Base-by-base conservation (phyloP, 108 stramenopile genomes). In the Pseudonitzschia multiseries region DNA sequence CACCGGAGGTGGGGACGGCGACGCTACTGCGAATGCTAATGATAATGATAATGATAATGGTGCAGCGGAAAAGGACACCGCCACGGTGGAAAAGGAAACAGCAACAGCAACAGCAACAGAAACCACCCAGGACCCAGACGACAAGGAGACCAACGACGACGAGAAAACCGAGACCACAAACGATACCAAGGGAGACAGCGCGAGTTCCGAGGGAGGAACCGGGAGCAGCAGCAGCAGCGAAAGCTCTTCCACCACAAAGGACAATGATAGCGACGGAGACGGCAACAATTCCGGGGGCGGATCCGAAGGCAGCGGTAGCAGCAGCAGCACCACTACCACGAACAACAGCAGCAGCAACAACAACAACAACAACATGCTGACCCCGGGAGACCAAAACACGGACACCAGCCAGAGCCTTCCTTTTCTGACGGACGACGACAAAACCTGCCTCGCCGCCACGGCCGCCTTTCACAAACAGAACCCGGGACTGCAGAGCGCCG, bases 371-470 rank as follows among this genome's bases (percentile, higher is more conserved):
- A 22, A 56, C 26, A 20, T 24, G 21, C 54, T 24, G 9, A 26
- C n/a, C n/a, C 24, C 54, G 22, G 54, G 54, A 21, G 24, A 42
- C 36, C 15, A 62, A n/a, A 29, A 26, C 14, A 18, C 36, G 12
- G 32, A 21, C 24, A 26, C 22, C 14, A 20, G 18, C 33, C 32
- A 41, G 32, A 33, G 14, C 6, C 28, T 65, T 27, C 51, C 66
- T n/a, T 67, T 67, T 27, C 5, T 67, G 44, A 67, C 46, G 43
- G 46, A 0, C 18, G 66, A 50, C 17, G 66, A 67, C 44, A 0
- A n/a, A 2, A 18, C 66, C 20, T 67, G 66, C 36, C 43, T 67
- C 41, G 17, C 42, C 28, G 44, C 66, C n/a, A 48, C 66, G 24
- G n/a, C 24, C 3, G 14, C n/a, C 40, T 67, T 67, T 26, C 20